A percentile compares a stretch with the other conserved stretches of the same genome.
phyloP scores from a whole-genome alignment of 371 early-diverging fungal species.

The Apophysomyces ossiformis region DNA sequence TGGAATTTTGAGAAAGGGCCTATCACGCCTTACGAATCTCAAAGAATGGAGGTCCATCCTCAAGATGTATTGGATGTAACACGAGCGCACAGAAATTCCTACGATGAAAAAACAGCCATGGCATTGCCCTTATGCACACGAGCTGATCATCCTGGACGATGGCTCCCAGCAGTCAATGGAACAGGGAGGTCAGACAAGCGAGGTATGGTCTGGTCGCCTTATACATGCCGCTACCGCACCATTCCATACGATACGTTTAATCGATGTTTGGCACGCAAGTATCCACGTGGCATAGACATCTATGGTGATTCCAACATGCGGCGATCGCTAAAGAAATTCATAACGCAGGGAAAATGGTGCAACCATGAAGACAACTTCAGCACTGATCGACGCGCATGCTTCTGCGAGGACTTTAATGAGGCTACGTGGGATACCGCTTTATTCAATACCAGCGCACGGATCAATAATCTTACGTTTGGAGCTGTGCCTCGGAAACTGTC shows the following conservation, averaged over 20 bases:
- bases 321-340: constrained; percentile 52
- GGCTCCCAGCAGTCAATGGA: constrained; percentile 35
- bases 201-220: constrained; percentile 56
- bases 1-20: constrained; percentile 57
- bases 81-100: no score
- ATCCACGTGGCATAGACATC: constrained; percentile 41
- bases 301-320: constrained; percentile 63
- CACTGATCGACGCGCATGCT: constrained; percentile 38
- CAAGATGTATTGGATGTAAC: not conserved
- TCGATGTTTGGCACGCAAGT: constrained; percentile 37
- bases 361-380: constrained; percentile 1
- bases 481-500: constrained; percentile 1
- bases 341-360: constrained; percentile 60
- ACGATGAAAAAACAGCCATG: constrained; percentile 13
- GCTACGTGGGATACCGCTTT: constrained; percentile 35
- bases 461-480: constrained; percentile 22
- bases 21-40: constrained; percentile 42
- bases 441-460: constrained; percentile 36
- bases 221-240: constrained; percentile 46
- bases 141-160: constrained; percentile 47
- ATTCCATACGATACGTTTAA: constrained; percentile 45
- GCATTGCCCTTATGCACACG: constrained; percentile 51
- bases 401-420: constrained; percentile 57
- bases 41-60: constrained; percentile 28
- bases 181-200: constrained; percentile 21